phyloP scores from a whole-genome alignment of 176 grass and related monocot genomes.

The Paspalum vaginatum region DNA sequence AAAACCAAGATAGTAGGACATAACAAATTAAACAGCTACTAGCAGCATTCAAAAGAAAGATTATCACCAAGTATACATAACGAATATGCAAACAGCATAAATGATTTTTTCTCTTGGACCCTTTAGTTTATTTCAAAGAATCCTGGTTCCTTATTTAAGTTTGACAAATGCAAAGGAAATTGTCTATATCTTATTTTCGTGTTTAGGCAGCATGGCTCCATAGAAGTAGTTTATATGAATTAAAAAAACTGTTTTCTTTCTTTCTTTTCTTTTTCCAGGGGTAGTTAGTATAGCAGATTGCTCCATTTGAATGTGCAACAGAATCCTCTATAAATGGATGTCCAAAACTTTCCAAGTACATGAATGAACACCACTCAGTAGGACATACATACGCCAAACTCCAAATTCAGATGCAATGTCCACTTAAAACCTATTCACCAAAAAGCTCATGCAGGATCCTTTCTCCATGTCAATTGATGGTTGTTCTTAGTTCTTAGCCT shows the following conservation, averaged over 20 bases:
- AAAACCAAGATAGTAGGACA: slow-evolving; percentile 5
- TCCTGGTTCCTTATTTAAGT: background rate
- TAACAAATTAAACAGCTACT: slow-evolving; percentile 9
- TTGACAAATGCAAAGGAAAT: background rate
- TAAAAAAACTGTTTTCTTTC: too few species aligned
- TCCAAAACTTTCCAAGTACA: background rate
- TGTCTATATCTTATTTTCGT: background rate
- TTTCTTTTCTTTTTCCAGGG: background rate
- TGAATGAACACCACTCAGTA: background rate
- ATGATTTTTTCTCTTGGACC: background rate
- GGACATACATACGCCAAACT: background rate
- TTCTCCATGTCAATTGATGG: background rate
- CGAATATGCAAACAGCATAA: background rate
- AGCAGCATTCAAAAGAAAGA: background rate
- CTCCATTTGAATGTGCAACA: background rate
- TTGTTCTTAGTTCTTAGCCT: background rate
- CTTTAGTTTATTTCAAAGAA: background rate
- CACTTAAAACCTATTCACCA: slow-evolving; percentile 26
- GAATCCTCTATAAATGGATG: background rate
- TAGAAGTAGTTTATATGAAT: background rate
- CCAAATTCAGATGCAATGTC: background rate
- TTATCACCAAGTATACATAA: background rate
- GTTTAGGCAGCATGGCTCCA: background rate
- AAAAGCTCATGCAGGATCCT: background rate
- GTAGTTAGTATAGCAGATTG: slow-evolving; percentile 7